Evolutionary conservation across 768 basidiomycete species (phyloP).

Genomic region (Hypholoma sublateritium): DNA sequence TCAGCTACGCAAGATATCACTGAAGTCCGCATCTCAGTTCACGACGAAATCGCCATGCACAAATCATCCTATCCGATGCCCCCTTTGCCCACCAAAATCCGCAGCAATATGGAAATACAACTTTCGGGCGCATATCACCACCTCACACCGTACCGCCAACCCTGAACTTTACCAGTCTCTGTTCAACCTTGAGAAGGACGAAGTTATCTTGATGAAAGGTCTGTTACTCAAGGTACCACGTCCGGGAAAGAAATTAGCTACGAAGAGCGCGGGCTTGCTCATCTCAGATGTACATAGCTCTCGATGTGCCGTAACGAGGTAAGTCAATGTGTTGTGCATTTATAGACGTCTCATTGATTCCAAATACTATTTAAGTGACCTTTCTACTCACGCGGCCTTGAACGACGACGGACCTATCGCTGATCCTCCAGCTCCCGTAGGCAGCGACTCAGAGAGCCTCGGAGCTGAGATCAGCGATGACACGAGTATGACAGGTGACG

Average conservation of each 20-base stretch:
- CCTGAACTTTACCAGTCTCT: background rate
- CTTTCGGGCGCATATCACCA: constrained; percentile 14
- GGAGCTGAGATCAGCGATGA: too few species aligned
- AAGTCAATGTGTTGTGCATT: background rate
- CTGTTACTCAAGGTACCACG: background rate
- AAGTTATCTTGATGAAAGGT: constrained; percentile 1
- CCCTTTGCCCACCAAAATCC: constrained; percentile 12
- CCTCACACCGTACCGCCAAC: constrained; percentile 9
- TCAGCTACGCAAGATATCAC: constrained; percentile 3
- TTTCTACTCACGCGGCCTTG: background rate
- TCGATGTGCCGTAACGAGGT: background rate
- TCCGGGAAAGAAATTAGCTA: background rate
- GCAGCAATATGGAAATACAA: constrained; percentile 23
- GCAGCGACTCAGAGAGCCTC: too few species aligned
- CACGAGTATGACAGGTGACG: too few species aligned
- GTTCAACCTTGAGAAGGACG: background rate
- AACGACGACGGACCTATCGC: too few species aligned
- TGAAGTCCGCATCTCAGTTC: constrained; percentile 11
- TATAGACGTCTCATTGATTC: background rate
- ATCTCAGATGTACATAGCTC: constrained; percentile 1
- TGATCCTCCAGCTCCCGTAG: too few species aligned
- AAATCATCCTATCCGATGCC: constrained; percentile 21
- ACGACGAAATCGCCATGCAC: constrained; percentile 16
- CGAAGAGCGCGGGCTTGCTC: background rate
- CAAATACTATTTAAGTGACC: background rate